phyloP scores from a whole-genome alignment of 192 early-diverging fungal genomes.

The Coemansia aciculifera region DNA sequence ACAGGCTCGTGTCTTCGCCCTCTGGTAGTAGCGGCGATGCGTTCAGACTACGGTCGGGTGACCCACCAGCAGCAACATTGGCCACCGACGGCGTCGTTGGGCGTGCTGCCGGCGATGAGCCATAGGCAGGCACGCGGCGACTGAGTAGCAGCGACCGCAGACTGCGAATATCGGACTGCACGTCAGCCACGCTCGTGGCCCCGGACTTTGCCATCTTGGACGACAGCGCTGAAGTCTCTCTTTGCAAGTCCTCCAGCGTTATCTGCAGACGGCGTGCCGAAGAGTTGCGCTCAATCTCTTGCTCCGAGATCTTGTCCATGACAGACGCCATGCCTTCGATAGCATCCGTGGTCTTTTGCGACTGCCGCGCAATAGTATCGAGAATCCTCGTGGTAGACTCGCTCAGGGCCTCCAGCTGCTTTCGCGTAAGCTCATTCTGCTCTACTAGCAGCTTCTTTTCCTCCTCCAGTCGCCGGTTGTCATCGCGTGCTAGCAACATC shows the following conservation, averaged over 20 bases:
- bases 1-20: neutral
- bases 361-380: conserved; percentile 65
- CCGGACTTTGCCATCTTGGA: conserved; percentile 20
- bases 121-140: conserved; percentile 61
- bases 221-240: conserved; percentile 28
- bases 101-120: conserved; percentile 42
- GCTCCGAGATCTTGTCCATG: conserved; percentile 45
- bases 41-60: conserved; percentile 1
- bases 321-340: conserved; percentile 62
- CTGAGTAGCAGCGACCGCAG: conserved; percentile 88
- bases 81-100: conserved; percentile 37
- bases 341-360: conserved; percentile 65
- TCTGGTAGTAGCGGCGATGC: neutral
- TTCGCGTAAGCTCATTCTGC: conserved; percentile 71
- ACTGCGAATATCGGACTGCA: conserved; percentile 93
- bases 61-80: neutral
- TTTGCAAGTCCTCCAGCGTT: conserved; percentile 50
- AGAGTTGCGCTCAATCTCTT: conserved; percentile 26
- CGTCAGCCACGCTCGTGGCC: conserved; percentile 56
- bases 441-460: conserved; percentile 62
- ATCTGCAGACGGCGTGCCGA: conserved; percentile 30
- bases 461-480: conserved; percentile 61
- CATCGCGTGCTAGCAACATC: conserved; percentile 31
- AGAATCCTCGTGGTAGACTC: conserved; percentile 66
- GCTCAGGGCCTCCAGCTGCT: conserved; percentile 69